A percentile compares a stretch with the other conserved stretches of the same genome.
Conservation (phyloP, 805 yeast species). For the Cyberlindnera bimundalis region DNA sequence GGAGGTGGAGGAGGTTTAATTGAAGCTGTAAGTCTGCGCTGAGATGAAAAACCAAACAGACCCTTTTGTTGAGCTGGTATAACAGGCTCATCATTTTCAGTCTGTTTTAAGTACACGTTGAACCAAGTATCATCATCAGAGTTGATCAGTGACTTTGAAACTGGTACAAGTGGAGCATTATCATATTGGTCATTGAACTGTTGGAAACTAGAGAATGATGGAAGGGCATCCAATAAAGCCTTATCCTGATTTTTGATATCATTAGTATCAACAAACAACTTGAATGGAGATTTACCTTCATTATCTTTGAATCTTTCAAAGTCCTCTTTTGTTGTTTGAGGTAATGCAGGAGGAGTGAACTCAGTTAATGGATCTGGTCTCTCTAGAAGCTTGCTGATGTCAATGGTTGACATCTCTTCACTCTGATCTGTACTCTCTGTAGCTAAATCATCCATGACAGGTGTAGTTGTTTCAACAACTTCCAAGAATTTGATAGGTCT, state of each 20-base stretch:
- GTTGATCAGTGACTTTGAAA: conserved; percentile 64
- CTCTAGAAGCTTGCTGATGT: conserved; percentile 33
- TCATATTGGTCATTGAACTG: conserved; percentile 30
- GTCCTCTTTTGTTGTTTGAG: conserved; percentile 21
- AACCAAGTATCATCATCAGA: conserved; percentile 63
- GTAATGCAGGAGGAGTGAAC: not conserved
- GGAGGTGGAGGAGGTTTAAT: conserved; percentile 90
- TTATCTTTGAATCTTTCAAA: conserved; percentile 28
- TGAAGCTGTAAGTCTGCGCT: conserved; percentile 56
- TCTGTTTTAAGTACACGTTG: conserved; percentile 51
- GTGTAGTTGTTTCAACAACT: conserved; percentile 9
- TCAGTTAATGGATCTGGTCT: conserved; percentile 34
- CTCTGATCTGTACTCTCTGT: not conserved
- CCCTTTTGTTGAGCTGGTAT: conserved; percentile 51
- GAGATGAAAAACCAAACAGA: conserved; percentile 40
- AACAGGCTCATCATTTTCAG: conserved; percentile 36
- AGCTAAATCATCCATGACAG: conserved; percentile 10
- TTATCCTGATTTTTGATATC: conserved; percentile 33
- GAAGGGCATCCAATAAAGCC: conserved; percentile 32
- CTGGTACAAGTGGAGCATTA: conserved; percentile 43
- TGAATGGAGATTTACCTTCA: conserved; percentile 29
- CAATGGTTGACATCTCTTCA: conserved; percentile 29
- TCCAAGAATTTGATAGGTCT: conserved; percentile 38
- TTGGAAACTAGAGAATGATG: conserved; percentile 31
- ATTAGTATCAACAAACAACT: conserved; percentile 29